Evolutionary conservation across 176 grass and related monocot species (phyloP), one percentile per base, ranked within the genome.

Genomic region (Hordeum marinum): DNA sequence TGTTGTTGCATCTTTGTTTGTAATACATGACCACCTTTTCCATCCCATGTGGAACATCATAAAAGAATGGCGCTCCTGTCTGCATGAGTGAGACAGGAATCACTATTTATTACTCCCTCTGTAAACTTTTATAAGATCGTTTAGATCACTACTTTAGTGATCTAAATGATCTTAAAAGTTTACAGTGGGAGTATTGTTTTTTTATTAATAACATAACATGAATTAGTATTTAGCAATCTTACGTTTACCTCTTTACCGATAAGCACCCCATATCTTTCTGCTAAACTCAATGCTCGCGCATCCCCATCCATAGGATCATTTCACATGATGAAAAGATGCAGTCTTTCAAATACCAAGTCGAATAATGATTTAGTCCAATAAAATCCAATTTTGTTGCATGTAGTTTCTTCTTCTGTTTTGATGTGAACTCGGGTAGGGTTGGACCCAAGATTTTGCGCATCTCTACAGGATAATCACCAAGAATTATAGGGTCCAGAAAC

Each of bases 1-100:
- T 90, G 18, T 94, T 92, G 74, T 89, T 90, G 72, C 94, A 97
- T 94, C 86, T 97, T 80, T 92, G 35, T 87, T 87, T 97, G 60
- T 81, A 81, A 77, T 92, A 88, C 80, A 88, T 87, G 41, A 91
- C 81, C 18, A 83, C 68, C 17, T 90, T 79, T 77, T 94, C 90
- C 61, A 92, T 94, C 36, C 90, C 92, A 0, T 74, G 11, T 83
- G 94, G 94, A 85, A 94, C 88, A 0, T 68, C 65, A 78, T 59
- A 83, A 36, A 61, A 74, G 21, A 0, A 14, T 12, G 73, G 36
- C 9, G 86, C 15, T 54, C 85, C 88, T 25, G 94, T 97, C 94
- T 97, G 85, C 68, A 85, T 62, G 59, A 77, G 40, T 63, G 37
- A 65, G 20, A 36, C 7, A 23, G 17, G 23, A 64, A 81, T 24